A percentile compares a stretch with the other conserved stretches of the same genome.
Conservation (phyloP, 1,284 basidiomycete species). For the Apiotrichum gracile region DNA sequence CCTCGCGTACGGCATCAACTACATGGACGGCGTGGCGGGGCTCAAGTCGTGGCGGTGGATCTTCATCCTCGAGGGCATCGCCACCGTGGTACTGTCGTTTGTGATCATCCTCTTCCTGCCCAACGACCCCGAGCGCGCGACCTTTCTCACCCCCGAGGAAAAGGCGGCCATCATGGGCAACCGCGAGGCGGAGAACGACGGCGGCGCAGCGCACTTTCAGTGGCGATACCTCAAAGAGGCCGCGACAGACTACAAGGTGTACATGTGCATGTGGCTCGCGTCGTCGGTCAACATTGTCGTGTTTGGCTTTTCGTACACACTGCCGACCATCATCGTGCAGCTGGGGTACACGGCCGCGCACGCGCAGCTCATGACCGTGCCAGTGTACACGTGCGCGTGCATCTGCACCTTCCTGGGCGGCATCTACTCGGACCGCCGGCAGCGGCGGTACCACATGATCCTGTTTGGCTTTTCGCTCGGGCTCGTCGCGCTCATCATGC, state of each 20-base stretch:
- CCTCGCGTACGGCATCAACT: conserved; percentile 34
- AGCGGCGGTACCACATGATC: conserved; percentile 16
- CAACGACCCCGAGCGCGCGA: conserved; percentile 12
- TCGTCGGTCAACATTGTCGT: conserved; percentile 12
- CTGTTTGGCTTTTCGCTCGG: conserved; percentile 19
- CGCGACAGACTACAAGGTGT: conserved; percentile 15
- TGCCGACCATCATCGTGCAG: conserved; percentile 21
- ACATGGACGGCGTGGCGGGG: conserved; percentile 35
- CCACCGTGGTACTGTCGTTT: conserved; percentile 15
- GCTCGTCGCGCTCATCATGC: conserved; percentile 20
- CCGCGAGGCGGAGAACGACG: conserved; percentile 7
- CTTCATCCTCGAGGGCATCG: conserved; percentile 18
- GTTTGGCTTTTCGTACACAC: conserved; percentile 20
- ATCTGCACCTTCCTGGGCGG: conserved; percentile 10
- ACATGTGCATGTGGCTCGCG: conserved; percentile 14
- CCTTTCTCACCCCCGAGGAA: conserved; percentile 18
- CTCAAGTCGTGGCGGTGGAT: conserved; percentile 51
- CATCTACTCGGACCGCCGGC: conserved; percentile 14
- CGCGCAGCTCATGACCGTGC: conserved; percentile 26
- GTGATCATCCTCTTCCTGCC: conserved; percentile 19
- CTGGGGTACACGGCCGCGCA: conserved; percentile 24
- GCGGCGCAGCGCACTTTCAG: conserved; percentile 12
- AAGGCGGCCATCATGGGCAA: conserved; percentile 10
- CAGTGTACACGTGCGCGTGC: conserved; percentile 19
- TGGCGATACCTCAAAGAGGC: conserved; percentile 11